Conservation (phyloP, 108 stramenopile species). For the Tribonema minus region DNA sequence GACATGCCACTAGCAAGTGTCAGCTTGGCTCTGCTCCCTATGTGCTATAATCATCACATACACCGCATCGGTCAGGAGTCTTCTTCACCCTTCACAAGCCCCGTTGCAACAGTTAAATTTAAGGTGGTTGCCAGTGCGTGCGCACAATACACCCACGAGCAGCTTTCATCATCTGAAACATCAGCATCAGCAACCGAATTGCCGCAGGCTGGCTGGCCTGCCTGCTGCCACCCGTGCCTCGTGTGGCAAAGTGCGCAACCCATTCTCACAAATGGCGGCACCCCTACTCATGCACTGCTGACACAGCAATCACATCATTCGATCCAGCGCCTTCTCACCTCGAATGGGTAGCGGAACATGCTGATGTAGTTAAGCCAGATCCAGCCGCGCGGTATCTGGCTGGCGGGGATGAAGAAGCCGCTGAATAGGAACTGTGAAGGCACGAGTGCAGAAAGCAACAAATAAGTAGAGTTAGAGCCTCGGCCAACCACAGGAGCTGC, state of each 20-base stretch:
- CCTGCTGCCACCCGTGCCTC: background rate
- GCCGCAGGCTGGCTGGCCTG: background rate
- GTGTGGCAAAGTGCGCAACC: too few relatives aligned
- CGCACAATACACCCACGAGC: background rate
- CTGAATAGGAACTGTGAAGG: conserved; percentile 49
- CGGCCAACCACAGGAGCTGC: too few relatives aligned
- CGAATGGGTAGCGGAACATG: conserved; percentile 46
- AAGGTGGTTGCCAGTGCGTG: too few relatives aligned
- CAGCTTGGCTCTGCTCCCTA: too few relatives aligned
- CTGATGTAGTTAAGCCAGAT: conserved; percentile 31
- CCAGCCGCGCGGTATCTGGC: conserved; percentile 27
- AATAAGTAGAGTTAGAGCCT: too few relatives aligned
- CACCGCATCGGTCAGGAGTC: too few relatives aligned
- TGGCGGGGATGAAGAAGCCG: conserved; percentile 39
- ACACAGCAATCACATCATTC: conserved; percentile 11
- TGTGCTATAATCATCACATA: too few relatives aligned
- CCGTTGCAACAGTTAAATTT: too few relatives aligned
- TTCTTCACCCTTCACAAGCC: too few relatives aligned
- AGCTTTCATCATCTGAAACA: background rate
- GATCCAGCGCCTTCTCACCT: conserved; percentile 28
- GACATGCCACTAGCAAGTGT: too few relatives aligned
- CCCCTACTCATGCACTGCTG: background rate
- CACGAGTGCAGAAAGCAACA: too few relatives aligned
- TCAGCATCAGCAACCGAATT: background rate
- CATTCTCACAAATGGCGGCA: background rate